A percentile compares a stretch with the other conserved stretches of the same genome.
Evolutionary conservation across 441 rosid genomes (phyloP).

Genomic region (Sinapis alba): DNA sequence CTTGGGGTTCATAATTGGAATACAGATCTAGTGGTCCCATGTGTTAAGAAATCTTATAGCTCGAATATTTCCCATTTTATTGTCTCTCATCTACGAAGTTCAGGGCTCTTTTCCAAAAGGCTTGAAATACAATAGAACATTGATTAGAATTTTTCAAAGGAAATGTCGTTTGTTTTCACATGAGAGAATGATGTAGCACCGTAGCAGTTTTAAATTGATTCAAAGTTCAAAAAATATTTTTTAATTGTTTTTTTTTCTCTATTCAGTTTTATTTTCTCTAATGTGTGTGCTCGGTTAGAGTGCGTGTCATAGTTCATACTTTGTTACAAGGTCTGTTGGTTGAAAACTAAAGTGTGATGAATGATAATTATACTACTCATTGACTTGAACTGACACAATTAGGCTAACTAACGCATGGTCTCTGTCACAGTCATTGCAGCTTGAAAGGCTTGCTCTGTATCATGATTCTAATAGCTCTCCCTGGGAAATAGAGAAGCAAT

Average conservation of each 20-base stretch:
- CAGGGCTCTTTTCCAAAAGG: slow-evolving; percentile 13
- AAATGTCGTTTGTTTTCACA: not conserved
- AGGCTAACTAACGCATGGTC: slow-evolving; percentile 43
- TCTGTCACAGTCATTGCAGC: slow-evolving; percentile 82
- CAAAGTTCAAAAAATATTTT: not conserved
- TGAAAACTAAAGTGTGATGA: slow-evolving; percentile 14
- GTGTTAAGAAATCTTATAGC: slow-evolving; percentile 2
- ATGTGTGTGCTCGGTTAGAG: slow-evolving; percentile 27
- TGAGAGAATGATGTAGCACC: slow-evolving; percentile 18
- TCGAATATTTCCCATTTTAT: slow-evolving; percentile 3
- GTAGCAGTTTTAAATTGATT: slow-evolving; percentile 14
- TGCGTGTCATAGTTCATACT: slow-evolving; percentile 6
- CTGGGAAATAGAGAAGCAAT: slow-evolving; percentile 82
- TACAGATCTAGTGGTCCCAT: slow-evolving; percentile 16
- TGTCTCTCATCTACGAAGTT: slow-evolving; percentile 8
- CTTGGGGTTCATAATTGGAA: slow-evolving; percentile 15
- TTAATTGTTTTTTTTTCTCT: slow-evolving; percentile 5
- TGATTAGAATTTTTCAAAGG: not conserved
- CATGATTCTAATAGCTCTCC: slow-evolving; percentile 84
- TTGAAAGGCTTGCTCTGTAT: slow-evolving; percentile 93
- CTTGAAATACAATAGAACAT: slow-evolving; percentile 8
- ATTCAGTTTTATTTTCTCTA: slow-evolving; percentile 1
- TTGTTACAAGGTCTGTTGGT: slow-evolving; percentile 22
- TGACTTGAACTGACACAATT: slow-evolving; percentile 12
- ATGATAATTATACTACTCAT: slow-evolving; percentile 31